Percentiles rank a stretch among this genome's conserved stretches.
These are phyloP conservation scores for Plantago ovata DNA, from an alignment of 257 asterid species.

Conservation along the genomic window DNA sequence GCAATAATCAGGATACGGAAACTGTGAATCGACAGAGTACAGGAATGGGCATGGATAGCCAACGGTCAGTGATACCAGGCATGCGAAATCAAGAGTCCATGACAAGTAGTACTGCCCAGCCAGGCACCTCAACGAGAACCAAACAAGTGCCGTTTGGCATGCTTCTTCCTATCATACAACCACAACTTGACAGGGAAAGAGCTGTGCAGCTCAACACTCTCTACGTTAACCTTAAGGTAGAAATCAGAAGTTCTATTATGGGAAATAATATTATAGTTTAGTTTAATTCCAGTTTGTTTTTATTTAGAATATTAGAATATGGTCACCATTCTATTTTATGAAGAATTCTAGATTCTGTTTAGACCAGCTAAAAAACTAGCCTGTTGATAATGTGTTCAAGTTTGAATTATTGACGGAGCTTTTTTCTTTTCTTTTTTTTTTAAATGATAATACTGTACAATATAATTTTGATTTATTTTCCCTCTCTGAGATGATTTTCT, in stretches of 20 bases:
- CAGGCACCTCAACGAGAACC: conserved; percentile 44
- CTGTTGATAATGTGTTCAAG: no score
- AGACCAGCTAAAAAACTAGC: no score
- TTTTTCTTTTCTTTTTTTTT: no score
- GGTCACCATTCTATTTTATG: no score
- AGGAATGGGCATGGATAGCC: conserved; percentile 33
- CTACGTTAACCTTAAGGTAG: conserved; percentile 67
- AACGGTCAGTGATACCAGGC: conserved; percentile 34
- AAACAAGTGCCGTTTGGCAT: conserved; percentile 90
- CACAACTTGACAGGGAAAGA: conserved; percentile 89
- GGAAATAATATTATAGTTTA: no score
- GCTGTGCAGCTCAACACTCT: conserved; percentile 80
- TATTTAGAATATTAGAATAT: no score
- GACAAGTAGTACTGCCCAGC: conserved; percentile 31
- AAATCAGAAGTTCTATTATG: background rate
- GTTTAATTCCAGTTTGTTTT: no score
- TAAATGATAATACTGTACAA: no score
- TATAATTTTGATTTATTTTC: no score
- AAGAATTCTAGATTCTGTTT: no score
- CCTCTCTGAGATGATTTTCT: no score
- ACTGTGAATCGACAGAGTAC: conserved; percentile 30
- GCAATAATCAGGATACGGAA: conserved; percentile 30
- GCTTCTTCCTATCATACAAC: conserved; percentile 85
- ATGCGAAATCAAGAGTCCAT: conserved; percentile 34
- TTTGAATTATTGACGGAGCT: no score